These are phyloP conservation scores for Chiua virens DNA, from an alignment of 768 basidiomycete genomes.

Conservation along the genomic window DNA sequence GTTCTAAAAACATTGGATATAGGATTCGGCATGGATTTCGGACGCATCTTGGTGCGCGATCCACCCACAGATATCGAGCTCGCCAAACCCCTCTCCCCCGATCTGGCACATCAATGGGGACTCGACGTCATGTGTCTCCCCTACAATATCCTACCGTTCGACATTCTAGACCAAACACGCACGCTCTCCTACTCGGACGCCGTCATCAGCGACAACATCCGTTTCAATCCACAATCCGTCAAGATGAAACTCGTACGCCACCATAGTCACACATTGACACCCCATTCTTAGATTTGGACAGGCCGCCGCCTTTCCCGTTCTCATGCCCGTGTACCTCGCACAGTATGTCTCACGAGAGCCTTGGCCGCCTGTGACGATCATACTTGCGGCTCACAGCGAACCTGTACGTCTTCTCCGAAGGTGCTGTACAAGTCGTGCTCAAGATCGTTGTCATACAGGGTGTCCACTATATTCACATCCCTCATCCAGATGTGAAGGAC, in stretches of 20 bases:
- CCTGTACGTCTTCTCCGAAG: constrained; percentile 17
- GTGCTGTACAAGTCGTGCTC: neutral
- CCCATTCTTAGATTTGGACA: constrained; percentile 23
- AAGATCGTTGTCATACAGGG: constrained; percentile 14
- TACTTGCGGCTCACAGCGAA: constrained; percentile 27
- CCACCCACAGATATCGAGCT: constrained; percentile 21
- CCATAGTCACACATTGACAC: neutral
- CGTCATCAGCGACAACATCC: constrained; percentile 37
- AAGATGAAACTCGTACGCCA: constrained; percentile 45
- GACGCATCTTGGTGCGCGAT: constrained; percentile 41
- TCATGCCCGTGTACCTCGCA: constrained; percentile 63
- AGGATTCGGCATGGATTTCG: constrained; percentile 36
- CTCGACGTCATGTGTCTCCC: constrained; percentile 55
- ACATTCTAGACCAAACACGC: constrained; percentile 39
- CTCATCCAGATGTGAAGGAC: constrained; percentile 17
- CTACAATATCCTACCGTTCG: constrained; percentile 54
- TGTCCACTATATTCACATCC: constrained; percentile 28
- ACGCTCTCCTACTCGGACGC: constrained; percentile 38
- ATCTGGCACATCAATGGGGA: constrained; percentile 47
- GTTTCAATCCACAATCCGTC: constrained; percentile 45
- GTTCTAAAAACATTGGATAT: neutral
- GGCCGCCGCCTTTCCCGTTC: constrained; percentile 61
- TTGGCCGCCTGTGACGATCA: constrained; percentile 29
- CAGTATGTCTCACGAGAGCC: constrained; percentile 41
- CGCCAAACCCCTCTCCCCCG: constrained; percentile 48